phyloP scores from a whole-genome alignment of 495 filamentous ascomycete genomes.

The Aeminium ludgeri region DNA sequence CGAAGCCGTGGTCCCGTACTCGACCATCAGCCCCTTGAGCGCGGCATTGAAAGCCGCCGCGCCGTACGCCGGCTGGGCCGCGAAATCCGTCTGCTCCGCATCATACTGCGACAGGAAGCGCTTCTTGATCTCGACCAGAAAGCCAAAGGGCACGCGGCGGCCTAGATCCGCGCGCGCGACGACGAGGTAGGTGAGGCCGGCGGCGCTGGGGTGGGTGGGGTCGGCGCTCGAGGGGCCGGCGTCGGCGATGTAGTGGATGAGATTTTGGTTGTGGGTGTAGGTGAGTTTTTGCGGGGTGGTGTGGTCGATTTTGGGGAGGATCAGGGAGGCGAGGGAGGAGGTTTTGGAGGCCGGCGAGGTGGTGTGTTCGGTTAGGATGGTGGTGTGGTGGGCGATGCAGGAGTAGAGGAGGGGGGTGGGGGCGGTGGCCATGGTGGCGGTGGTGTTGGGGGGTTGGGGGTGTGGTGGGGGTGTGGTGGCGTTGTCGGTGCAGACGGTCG shows the following conservation, averaged over 20 bases:
- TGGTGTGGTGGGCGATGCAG: conserved; percentile 78
- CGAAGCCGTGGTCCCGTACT: conserved; percentile 59
- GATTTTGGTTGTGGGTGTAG: conserved; percentile 28
- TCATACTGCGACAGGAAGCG: conserved; percentile 64
- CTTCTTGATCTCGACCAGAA: conserved; percentile 77
- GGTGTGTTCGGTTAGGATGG: conserved; percentile 84
- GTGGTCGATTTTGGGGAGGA: conserved; percentile 90
- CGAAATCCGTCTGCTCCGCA: conserved; percentile 54
- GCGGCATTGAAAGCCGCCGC: conserved; percentile 68
- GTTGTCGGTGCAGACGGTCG: too few species aligned
- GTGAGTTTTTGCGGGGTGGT: conserved; percentile 69
- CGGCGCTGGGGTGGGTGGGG: conserved; percentile 34
- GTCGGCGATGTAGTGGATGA: conserved; percentile 90
- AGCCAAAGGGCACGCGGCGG: conserved; percentile 82
- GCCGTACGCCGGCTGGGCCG: conserved; percentile 70
- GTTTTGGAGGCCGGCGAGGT: conserved; percentile 52
- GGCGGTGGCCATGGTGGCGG: conserved; percentile 17
- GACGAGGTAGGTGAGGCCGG: conserved; percentile 72
- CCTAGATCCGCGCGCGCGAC: conserved; percentile 61
- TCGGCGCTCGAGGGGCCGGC: conserved; percentile 28
- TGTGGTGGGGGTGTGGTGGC: not conserved
- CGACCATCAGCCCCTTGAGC: conserved; percentile 62
- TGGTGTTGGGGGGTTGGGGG: not conserved
- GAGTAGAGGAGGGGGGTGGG: conserved; percentile 29
- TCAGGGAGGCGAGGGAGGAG: conserved; percentile 73